Base-by-base conservation (phyloP, 2,329 filamentous ascomycete genomes). In the Alternaria panax region DNA sequence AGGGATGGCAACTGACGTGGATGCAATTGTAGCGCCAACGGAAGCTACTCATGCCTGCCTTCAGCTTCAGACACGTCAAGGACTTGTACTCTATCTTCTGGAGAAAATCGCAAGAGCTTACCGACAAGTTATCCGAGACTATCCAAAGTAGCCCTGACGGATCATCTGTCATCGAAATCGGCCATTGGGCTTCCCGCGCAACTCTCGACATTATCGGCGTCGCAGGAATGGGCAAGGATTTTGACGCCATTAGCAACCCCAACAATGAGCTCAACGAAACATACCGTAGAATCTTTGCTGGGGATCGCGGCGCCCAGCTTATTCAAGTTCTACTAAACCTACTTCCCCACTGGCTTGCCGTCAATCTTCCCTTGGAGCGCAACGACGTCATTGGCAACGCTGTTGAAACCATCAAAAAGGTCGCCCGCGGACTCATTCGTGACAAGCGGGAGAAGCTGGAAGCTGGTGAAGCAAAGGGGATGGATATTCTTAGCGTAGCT, bases 401-500 rank as follows among this genome's bases (percentile, higher is more conserved):
- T 4, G 65, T 79, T 28, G 59, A 64, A 3, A 77, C 75, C 0
- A 77, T 79, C 63, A 88, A 91, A 45, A 78, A 82, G 22, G 84
- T 88, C 1, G 93, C 91, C 63, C 82, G 83, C 2, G 83, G 90
- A 43, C 82, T 97, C 32, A 89, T 97, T 66, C 80, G 80, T 1
- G 82, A 88, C 62, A 96, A 96, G 81, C 88, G 89, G 69, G 82
- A 78, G 5, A 82, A 83, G 46, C 71, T 89, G 22, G 77, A 80
- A 54, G 78, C 80, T 30, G 78, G 78, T 41, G 75, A 75, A 30
- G 77, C 69, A 16, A 79, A 78, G 1, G 87, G 88, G 45, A 77
- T 86, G 7, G 92, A 96, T 75, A 95, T 97, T 58, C 82, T 96
- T 32, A 92, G 90, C 1, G 90, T 94, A 0, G 92, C 92, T 16